Evolutionary conservation across 768 basidiomycete genomes (phyloP), one percentile per base, ranked within the genome.

Genomic region (Mycena rebaudengoi): DNA sequence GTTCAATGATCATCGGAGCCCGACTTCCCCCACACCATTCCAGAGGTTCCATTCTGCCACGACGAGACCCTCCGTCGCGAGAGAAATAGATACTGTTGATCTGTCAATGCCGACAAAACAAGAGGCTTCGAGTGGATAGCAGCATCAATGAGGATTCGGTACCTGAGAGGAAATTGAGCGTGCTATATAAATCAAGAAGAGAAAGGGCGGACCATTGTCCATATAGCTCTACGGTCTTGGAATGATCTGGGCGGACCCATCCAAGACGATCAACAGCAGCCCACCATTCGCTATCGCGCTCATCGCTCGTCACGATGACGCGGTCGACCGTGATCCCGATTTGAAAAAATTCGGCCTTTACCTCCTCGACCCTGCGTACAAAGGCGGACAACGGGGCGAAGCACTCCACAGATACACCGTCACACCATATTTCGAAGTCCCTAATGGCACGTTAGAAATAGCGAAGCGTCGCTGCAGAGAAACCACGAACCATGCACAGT

Each of bases 1-100:
- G n/a, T n/a, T n/a, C n/a, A n/a, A n/a, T n/a, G n/a, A n/a, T n/a
- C n/a, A n/a, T n/a, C n/a, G n/a, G n/a, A n/a, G n/a, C n/a, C n/a
- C n/a, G n/a, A n/a, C n/a, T n/a, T n/a, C n/a, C n/a, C n/a, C n/a
- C n/a, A n/a, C n/a, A n/a, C n/a, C n/a, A n/a, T n/a, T n/a, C n/a
- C n/a, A n/a, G n/a, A n/a, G n/a, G n/a, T n/a, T n/a, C 83, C 84
- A 44, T 71, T 75, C 7, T 80, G 65, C 85, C 85, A 86, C 28
- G 82, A 78, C 52, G 79, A 69, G 44, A 85, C 84, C 23, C 85
- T 72, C 23, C 81, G 76, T 18, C 70, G 70, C 1, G 84, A 81
- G 26, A 87, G 56, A n/a, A 32, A 83, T 65, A 14, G 82, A 81
- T 76, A 83, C 83, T 16, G 84, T 85, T 40, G 82, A 83, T 28